Evolutionary conservation across 176 grass and related monocot species (phyloP), one percentile per base, ranked within the genome.

Genomic region (Carex pumila): DNA sequence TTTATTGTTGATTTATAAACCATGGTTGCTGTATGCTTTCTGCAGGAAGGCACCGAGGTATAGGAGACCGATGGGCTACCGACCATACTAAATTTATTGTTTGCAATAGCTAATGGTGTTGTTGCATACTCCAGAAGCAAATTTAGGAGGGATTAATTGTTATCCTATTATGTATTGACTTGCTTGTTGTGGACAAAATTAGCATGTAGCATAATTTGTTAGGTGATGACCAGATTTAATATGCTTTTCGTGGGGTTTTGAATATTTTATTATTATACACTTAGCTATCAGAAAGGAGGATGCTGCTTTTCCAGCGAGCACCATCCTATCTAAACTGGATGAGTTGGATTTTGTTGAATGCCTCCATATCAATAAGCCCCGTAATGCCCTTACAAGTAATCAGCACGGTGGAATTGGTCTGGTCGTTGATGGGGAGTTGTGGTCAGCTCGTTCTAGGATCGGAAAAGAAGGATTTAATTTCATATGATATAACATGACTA

Each of bases 31-130:
- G 18, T 81, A 21, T 81, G 37, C 30, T 64, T 79, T 86, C 5
- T 70, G 36, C 80, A 89, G 87, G 75, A 92, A 81, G 87, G 71
- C 81, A 50, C 89, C 89, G 39, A 91, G 89, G 79, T 94, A 89
- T 84, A 91, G 89, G 82, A 89, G 89, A 85, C 86, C 79, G 32
- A 59, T 58, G 69, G 62, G 78, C 47, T 94, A 85, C 77, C 84
- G 65, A 47, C 89, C 92, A 57, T 94, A 94, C 85, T 91, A 83
- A 91, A 80, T 71, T 74, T 78, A 59, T 83, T 67, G 30, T 25
- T 67, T 17, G 63, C 21, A 30, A 17, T 65, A 65, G n/a, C 59
- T 36, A 58, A 58, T 47, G 14, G 32, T 82, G 39, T 61, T 25
- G 68, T 76, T 55, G 21, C 55, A 41, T 22, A 63, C 7, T 43